Conservation (phyloP, 1,284 basidiomycete genomes). For the Trichosporon sp. region DNA sequence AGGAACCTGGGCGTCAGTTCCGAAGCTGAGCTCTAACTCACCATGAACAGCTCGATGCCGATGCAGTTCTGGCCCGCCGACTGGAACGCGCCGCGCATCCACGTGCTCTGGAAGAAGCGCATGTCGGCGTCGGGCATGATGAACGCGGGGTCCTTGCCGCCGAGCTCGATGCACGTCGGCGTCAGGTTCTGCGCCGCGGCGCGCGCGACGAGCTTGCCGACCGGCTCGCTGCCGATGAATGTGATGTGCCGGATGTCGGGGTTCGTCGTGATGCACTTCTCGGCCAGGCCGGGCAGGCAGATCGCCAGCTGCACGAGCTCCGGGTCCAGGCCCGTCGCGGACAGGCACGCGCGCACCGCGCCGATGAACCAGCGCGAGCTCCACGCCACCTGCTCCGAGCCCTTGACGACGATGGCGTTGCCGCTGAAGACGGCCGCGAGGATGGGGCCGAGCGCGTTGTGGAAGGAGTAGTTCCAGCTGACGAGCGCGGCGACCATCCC, state of each 20-base stretch:
- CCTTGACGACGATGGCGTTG: conserved; percentile 86
- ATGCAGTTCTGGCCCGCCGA: conserved; percentile 87
- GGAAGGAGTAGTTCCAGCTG: conserved; percentile 71
- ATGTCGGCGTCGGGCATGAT: conserved; percentile 53
- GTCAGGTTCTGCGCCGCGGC: conserved; percentile 81
- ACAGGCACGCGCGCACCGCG: conserved; percentile 68
- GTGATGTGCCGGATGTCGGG: conserved; percentile 65
- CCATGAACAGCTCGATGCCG: conserved; percentile 87
- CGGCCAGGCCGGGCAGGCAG: conserved; percentile 82
- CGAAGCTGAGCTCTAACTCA: conserved; percentile 39
- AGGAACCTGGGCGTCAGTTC: conserved; percentile 48
- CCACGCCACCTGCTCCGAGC: conserved; percentile 88
- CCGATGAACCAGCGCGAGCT: conserved; percentile 74
- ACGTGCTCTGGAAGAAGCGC: conserved; percentile 52
- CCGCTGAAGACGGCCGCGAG: conserved; percentile 84
- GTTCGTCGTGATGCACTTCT: conserved; percentile 68
- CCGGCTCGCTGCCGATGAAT: conserved; percentile 84
- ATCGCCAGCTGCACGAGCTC: conserved; percentile 78
- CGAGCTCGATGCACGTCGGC: conserved; percentile 84
- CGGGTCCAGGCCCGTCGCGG: conserved; percentile 68
- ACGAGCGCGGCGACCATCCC: conserved; percentile 89
- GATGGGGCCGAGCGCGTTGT: conserved; percentile 91
- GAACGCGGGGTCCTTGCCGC: conserved; percentile 58
- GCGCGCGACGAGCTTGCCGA: conserved; percentile 75
- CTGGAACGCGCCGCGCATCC: conserved; percentile 74